Conservation (phyloP, 352 stramenopile genomes). For the Globisporangium echinulatum region DNA sequence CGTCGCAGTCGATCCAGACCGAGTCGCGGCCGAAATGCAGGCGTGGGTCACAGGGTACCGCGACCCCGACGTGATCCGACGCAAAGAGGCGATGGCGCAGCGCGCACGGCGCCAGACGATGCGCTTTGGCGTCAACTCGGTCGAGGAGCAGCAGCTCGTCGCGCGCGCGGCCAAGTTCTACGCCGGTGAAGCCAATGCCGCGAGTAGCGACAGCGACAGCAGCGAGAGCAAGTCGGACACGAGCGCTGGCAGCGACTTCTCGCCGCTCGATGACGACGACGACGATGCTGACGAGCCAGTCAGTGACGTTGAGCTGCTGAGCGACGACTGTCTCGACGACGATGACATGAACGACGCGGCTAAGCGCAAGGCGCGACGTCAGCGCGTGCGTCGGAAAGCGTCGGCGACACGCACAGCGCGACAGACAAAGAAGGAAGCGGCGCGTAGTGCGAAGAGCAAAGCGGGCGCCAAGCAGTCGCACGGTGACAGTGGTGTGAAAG, state of each 20-base stretch:
- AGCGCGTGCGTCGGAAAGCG: conserved; percentile 14
- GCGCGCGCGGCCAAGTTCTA: conserved; percentile 32
- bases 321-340: conserved; percentile 40
- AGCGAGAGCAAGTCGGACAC: conserved; percentile 17
- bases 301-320: conserved; percentile 36
- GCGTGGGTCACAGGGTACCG: conserved; percentile 50
- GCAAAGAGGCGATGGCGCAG: conserved; percentile 44
- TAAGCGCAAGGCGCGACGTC: conserved; percentile 13
- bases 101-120: conserved; percentile 28
- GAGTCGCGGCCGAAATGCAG: conserved; percentile 37
- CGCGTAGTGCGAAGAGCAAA: conserved; percentile 10
- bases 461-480: background rate
- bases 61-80: conserved; percentile 45
- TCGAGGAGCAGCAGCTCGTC: conserved; percentile 34
- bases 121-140: conserved; percentile 31
- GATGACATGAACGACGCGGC: conserved; percentile 12
- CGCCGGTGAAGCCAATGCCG: conserved; percentile 27
- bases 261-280: conserved; percentile 26
- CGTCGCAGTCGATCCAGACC: conserved; percentile 11
- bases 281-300: conserved; percentile 28
- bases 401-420: conserved; percentile 11
- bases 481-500: background rate
- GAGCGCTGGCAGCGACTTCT: conserved; percentile 36
- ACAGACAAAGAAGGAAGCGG: conserved; percentile 18
- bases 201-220: conserved; percentile 20